A percentile compares a stretch with the other conserved stretches of the same genome.
phyloP scores from a whole-genome alignment of 2,329 filamentous ascomycete genomes.

The Sporothrix globosa region DNA sequence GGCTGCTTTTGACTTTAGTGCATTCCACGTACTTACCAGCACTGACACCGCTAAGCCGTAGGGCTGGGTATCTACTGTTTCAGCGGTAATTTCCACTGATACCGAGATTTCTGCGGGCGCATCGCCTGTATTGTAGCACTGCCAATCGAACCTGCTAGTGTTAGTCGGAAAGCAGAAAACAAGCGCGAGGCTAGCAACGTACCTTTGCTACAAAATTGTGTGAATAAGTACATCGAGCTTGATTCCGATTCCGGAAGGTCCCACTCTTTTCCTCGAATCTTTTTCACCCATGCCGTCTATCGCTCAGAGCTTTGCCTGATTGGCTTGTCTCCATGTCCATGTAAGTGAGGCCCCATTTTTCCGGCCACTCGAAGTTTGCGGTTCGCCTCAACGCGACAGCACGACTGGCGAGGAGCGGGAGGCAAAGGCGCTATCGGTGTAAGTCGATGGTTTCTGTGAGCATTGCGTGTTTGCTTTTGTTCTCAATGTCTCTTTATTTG shows the following conservation, averaged over 20 bases:
- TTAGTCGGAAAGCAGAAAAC: too few species aligned
- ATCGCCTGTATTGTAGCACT: too few species aligned
- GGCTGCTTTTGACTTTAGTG: too few species aligned
- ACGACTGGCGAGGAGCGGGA: background rate
- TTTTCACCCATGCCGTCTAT: too few species aligned
- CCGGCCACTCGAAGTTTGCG: background rate
- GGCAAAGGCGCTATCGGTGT: slow-evolving; percentile 5
- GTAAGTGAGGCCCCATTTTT: background rate
- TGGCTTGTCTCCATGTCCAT: background rate
- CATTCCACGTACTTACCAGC: too few species aligned
- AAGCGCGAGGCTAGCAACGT: background rate
- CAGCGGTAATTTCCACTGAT: background rate
- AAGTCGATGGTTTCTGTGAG: background rate
- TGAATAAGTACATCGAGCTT: background rate
- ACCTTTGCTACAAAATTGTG: background rate
- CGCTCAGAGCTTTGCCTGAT: background rate
- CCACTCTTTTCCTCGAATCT: too few species aligned
- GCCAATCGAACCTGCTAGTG: too few species aligned
- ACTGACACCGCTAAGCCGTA: background rate
- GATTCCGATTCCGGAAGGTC: slow-evolving; percentile 11
- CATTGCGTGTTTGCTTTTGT: background rate
- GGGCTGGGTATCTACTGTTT: background rate
- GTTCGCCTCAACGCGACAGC: slow-evolving; percentile 22
- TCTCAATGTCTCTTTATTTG: background rate
- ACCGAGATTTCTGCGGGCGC: slow-evolving; percentile 1